Conservation (phyloP, 441 rosid species). For the Adansonia grandidieri region DNA sequence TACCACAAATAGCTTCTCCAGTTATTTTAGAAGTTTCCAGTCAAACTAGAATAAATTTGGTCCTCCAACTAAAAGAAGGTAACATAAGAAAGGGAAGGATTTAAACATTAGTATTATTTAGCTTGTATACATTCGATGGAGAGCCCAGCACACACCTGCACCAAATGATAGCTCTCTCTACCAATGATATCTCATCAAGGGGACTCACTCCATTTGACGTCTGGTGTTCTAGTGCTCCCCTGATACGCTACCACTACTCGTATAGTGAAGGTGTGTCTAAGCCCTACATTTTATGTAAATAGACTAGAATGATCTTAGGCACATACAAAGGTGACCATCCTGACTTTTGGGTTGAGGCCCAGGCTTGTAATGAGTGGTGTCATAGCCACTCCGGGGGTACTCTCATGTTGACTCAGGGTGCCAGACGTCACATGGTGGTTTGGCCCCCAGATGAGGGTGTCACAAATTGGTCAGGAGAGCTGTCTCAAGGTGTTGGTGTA, state of each 20-base stretch:
- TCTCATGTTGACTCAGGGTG: not conserved
- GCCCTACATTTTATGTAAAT: not conserved
- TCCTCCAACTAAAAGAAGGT: not conserved
- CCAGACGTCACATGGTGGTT: not conserved
- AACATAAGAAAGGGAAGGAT: no score
- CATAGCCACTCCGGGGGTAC: not conserved
- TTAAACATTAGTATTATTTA: not conserved
- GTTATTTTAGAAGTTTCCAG: slow-evolving; percentile 2
- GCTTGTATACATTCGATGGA: not conserved
- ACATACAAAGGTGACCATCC: not conserved
- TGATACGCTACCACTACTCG: not conserved
- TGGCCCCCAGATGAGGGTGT: not conserved
- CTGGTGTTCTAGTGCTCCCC: no score
- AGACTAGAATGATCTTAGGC: not conserved
- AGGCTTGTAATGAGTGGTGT: not conserved
- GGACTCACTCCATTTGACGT: not conserved
- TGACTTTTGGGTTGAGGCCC: not conserved
- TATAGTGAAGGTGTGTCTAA: not conserved
- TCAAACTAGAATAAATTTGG: slow-evolving; percentile 9
- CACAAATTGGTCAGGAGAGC: not conserved
- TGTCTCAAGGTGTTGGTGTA: not conserved
- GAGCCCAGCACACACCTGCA: not conserved
- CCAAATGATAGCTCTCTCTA: not conserved
- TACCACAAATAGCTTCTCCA: slow-evolving; percentile 3
- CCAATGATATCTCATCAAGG: not conserved